Base-by-base conservation (phyloP, 1,284 basidiomycete species). In the Xanthoconium separans region DNA sequence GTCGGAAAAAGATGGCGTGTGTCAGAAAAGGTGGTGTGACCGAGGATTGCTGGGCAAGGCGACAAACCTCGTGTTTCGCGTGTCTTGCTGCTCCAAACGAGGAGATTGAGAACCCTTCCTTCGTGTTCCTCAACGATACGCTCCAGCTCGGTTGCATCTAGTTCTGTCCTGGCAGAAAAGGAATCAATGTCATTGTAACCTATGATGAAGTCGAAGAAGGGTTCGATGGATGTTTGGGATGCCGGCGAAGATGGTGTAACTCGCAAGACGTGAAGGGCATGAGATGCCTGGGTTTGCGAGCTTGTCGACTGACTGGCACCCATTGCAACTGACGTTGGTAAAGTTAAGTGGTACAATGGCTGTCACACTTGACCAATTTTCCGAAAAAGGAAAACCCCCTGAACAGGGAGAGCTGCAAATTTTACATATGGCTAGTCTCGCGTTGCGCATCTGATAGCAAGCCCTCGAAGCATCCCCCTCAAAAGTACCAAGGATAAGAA, bases 161-260 rank as follows among this genome's bases (percentile, higher is more conserved):
- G 80, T 40, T 78, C 79, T 49, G 79, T 77, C 50, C 78, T 75
- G 4, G 78, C 73, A 9, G 81, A 75, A 44, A 83, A 73, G 1
- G 82, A 74, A 57, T 86, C 79, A 31, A 87, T 86, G 67, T 93
- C 86, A 39, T 73, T 71, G 55, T 95, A 90, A 16, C 95, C 96
- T 40, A 98, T 85, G 33, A 98, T 84, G 71, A 97, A 98, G 75
- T 98, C 96, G 68, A 99, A 99, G 75, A 95, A 97, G 0, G 95
- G 92, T 66, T 98, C 95, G 44, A 98, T 89, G 49, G 84, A 84
- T 6, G 91, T 91, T 52, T 86, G 79, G 10, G 91, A 90, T 1
- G 92, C 90, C 16, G 93, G 93, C 2, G 92, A 94, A n/a, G 81
- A 80, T 2, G 92, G 89, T 1, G 91, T 91, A 39, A 95, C 92